Conservation (phyloP, 352 stramenopile species). For the Peronospora farinosa region DNA sequence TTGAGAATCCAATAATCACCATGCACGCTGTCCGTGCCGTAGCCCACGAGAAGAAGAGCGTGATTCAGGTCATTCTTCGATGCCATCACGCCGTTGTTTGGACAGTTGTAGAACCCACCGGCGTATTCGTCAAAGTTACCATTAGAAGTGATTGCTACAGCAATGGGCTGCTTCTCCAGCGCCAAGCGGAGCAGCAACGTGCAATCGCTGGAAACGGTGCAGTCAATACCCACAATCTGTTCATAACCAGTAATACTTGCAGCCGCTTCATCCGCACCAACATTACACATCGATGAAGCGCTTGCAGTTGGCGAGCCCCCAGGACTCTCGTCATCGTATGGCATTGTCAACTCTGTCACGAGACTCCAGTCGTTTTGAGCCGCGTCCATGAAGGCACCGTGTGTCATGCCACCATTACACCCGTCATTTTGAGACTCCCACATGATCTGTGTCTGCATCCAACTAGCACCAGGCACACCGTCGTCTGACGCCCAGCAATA, state of each 20-base stretch:
- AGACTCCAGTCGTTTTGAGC: constrained; percentile 56
- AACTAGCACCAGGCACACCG: constrained; percentile 39
- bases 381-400: constrained; percentile 71
- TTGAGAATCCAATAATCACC: constrained; percentile 82
- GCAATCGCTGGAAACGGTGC: constrained; percentile 41
- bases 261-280: constrained; percentile 43
- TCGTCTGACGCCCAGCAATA: constrained; percentile 63
- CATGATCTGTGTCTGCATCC: constrained; percentile 55
- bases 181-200: constrained; percentile 47
- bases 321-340: constrained; percentile 48
- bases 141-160: constrained; percentile 70
- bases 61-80: constrained; percentile 72
- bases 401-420: constrained; percentile 79
- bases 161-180: constrained; percentile 58
- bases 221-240: constrained; percentile 58
- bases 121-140: constrained; percentile 68
- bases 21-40: constrained; percentile 44
- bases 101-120: constrained; percentile 61
- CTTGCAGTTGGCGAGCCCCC: constrained; percentile 20
- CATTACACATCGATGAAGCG: constrained; percentile 27
- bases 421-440: constrained; percentile 74
- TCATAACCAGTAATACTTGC: constrained; percentile 68
- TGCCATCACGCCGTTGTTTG: constrained; percentile 52
- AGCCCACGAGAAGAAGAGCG: constrained; percentile 67
- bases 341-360: constrained; percentile 62